These are phyloP conservation scores for Leishmania tarentolae DNA, from an alignment of 208 protist genomes.

Conservation along the genomic window DNA sequence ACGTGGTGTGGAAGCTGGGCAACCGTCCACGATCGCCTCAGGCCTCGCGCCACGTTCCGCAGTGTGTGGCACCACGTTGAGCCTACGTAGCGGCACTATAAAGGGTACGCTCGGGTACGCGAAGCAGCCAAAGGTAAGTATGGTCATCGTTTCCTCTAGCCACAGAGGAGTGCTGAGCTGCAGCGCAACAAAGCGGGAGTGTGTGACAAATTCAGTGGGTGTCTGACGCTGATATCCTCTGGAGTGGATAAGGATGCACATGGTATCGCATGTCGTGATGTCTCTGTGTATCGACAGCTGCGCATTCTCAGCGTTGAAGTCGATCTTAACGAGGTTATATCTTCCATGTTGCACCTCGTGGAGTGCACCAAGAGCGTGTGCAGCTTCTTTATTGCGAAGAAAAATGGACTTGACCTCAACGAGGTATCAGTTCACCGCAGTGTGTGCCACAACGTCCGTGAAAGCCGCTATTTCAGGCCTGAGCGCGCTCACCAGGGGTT, in stretches of 20 bases:
- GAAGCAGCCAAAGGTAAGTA: slow-evolving; percentile 43
- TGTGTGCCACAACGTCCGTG: slow-evolving; percentile 34
- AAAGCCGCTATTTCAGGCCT: slow-evolving; percentile 39
- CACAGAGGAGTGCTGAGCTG: slow-evolving; percentile 14
- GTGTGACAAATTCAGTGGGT: not conserved
- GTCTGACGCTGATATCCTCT: not conserved
- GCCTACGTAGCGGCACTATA: slow-evolving; percentile 29
- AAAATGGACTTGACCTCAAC: slow-evolving; percentile 40
- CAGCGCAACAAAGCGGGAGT: not conserved
- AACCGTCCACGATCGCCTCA: slow-evolving; percentile 5
- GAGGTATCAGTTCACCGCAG: slow-evolving; percentile 34
- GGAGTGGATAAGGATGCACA: slow-evolving; percentile 27
- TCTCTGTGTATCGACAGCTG: slow-evolving; percentile 28
- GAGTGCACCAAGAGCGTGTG: slow-evolving; percentile 39
- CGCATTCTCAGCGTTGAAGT: slow-evolving; percentile 41
- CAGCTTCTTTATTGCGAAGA: slow-evolving; percentile 35
- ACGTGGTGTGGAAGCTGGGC: not conserved
- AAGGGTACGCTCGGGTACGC: slow-evolving; percentile 48
- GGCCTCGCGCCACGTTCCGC: slow-evolving; percentile 27
- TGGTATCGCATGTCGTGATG: slow-evolving; percentile 24
- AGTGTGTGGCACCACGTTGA: slow-evolving; percentile 38
- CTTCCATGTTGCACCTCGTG: slow-evolving; percentile 38
- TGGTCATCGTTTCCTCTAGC: slow-evolving; percentile 29
- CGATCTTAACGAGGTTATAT: slow-evolving; percentile 42
- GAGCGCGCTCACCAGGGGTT: slow-evolving; percentile 40